A percentile compares a stretch with the other conserved stretches of the same genome.
Evolutionary conservation across 2,329 filamentous ascomycete species (phyloP).

Genomic region (Peltaster fructicola): DNA sequence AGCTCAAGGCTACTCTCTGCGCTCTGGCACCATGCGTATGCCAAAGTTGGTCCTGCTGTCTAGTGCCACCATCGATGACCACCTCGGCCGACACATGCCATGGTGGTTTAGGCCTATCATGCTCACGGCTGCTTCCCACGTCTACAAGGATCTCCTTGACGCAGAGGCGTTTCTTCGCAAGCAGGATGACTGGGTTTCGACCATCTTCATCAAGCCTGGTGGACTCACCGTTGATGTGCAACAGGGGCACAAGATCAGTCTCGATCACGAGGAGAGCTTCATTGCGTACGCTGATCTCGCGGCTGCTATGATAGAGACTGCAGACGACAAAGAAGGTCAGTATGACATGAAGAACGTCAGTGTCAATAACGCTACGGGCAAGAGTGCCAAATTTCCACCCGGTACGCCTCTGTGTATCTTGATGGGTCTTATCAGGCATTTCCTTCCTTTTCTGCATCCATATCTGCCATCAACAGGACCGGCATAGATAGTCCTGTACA

Average conservation of each 20-base stretch:
- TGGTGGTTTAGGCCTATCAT: slow-evolving; percentile 6
- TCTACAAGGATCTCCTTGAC: slow-evolving; percentile 23
- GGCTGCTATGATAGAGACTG: slow-evolving; percentile 32
- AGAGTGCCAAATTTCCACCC: too few relatives aligned
- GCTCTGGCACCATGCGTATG: slow-evolving; percentile 16
- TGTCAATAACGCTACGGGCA: too few relatives aligned
- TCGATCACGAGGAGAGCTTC: slow-evolving; percentile 21
- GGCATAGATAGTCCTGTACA: too few relatives aligned
- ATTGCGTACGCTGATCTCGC: slow-evolving; percentile 29
- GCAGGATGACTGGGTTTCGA: slow-evolving; percentile 21
- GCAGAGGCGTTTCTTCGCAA: slow-evolving; percentile 23
- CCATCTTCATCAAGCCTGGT: slow-evolving; percentile 28
- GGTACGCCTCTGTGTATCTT: too few relatives aligned
- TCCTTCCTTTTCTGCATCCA: too few relatives aligned
- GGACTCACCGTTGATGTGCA: slow-evolving; percentile 21
- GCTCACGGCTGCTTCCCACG: slow-evolving; percentile 15
- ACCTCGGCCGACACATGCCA: slow-evolving; percentile 19
- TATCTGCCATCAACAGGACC: too few relatives aligned
- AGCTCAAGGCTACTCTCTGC: slow-evolving; percentile 14
- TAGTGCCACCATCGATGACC: slow-evolving; percentile 25
- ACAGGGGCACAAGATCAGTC: slow-evolving; percentile 25
- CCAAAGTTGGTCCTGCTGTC: slow-evolving; percentile 25
- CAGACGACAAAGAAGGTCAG: too few relatives aligned
- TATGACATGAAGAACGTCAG: too few relatives aligned
- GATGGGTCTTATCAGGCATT: too few relatives aligned